phyloP scores from a whole-genome alignment of 208 protist species.

The Leishmania aethiopica region DNA sequence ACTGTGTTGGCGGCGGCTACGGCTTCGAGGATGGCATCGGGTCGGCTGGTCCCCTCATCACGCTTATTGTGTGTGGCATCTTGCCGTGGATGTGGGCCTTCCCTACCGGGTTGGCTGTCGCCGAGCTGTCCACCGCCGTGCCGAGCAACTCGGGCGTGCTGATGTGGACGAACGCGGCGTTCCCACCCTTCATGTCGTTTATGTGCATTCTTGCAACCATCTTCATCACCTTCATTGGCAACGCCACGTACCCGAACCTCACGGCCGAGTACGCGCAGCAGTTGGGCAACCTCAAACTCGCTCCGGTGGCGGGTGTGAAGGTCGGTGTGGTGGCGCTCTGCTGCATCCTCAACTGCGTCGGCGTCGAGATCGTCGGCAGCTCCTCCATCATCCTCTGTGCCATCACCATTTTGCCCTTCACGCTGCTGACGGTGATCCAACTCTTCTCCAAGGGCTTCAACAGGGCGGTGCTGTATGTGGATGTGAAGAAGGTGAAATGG shows the following conservation, averaged over 20 bases:
- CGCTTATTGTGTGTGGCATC: slow-evolving; percentile 71
- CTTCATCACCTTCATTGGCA: slow-evolving; percentile 86
- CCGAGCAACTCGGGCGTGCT: slow-evolving; percentile 88
- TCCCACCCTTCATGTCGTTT: slow-evolving; percentile 76
- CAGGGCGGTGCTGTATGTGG: slow-evolving; percentile 61
- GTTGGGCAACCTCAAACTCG: slow-evolving; percentile 38
- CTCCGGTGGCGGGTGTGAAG: slow-evolving; percentile 56
- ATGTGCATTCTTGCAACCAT: slow-evolving; percentile 75
- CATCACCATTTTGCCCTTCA: slow-evolving; percentile 72
- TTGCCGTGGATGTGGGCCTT: slow-evolving; percentile 83
- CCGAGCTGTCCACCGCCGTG: slow-evolving; percentile 80
- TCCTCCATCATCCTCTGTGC: slow-evolving; percentile 64
- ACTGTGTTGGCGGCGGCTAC: slow-evolving; percentile 83
- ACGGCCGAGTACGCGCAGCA: slow-evolving; percentile 69
- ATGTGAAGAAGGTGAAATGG: slow-evolving; percentile 63
- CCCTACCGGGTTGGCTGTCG: slow-evolving; percentile 81
- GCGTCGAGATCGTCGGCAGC: slow-evolving; percentile 76
- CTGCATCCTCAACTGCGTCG: slow-evolving; percentile 72
- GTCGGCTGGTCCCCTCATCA: slow-evolving; percentile 75
- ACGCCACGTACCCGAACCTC: slow-evolving; percentile 82
- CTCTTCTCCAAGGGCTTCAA: slow-evolving; percentile 77
- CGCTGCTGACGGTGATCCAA: slow-evolving; percentile 67
- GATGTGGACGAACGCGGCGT: slow-evolving; percentile 87
- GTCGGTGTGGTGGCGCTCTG: slow-evolving; percentile 64
- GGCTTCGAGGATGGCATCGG: slow-evolving; percentile 87